These are phyloP conservation scores for Stagonosporopsis tanaceti DNA, from an alignment of 2,329 filamentous ascomycete genomes.

Conservation along the genomic window DNA sequence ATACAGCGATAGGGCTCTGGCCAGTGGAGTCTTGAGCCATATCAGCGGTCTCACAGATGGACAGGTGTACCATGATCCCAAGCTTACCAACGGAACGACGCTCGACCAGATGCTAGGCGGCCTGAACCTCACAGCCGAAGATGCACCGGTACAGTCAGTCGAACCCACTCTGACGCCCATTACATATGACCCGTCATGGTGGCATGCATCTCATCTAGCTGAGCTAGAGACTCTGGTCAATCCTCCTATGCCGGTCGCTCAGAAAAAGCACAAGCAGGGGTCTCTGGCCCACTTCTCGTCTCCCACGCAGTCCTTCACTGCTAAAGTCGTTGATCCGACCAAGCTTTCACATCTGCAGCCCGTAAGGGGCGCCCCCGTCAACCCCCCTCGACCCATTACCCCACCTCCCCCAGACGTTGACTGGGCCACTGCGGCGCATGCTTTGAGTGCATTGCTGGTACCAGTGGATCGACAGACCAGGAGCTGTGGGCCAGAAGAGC, in stretches of 20 bases:
- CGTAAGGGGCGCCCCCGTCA: conserved; percentile 56
- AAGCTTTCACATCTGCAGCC: conserved; percentile 65
- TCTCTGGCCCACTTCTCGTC: conserved; percentile 79
- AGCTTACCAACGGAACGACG: conserved; percentile 58
- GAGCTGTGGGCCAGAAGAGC: conserved; percentile 80
- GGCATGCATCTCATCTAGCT: conserved; percentile 47
- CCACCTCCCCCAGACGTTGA: conserved; percentile 82
- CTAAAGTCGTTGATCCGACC: conserved; percentile 75
- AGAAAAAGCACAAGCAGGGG: conserved; percentile 68
- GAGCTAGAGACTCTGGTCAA: conserved; percentile 47
- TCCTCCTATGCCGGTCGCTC: conserved; percentile 48
- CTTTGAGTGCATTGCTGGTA: conserved; percentile 82
- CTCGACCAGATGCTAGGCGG: conserved; percentile 62
- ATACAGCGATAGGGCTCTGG: conserved; percentile 90
- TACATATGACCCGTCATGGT: conserved; percentile 55
- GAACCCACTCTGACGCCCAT: conserved; percentile 31
- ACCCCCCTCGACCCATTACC: conserved; percentile 59
- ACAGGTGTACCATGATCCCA: conserved; percentile 45
- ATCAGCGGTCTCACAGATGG: conserved; percentile 79
- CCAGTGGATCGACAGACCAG: conserved; percentile 76
- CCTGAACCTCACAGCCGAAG: conserved; percentile 44
- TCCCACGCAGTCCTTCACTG: conserved; percentile 85
- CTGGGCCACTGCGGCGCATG: conserved; percentile 84
- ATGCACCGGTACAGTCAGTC: conserved; percentile 26
- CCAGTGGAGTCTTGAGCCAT: conserved; percentile 89